Base-by-base conservation (phyloP, 495 filamentous ascomycete species). In the Pyronema omphalodes region DNA sequence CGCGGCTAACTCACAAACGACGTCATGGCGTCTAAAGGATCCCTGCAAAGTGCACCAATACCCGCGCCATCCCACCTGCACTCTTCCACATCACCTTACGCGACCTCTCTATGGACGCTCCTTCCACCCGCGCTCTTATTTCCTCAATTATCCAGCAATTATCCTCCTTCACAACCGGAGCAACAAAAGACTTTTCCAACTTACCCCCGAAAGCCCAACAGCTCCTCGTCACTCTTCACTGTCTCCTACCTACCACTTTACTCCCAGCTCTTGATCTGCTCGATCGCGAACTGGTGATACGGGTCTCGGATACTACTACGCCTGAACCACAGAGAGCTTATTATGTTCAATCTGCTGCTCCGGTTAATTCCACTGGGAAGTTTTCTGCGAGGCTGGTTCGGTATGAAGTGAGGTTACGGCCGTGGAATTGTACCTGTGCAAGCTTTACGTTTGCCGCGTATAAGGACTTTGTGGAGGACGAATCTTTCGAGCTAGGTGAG, bases 361-460 rank as follows among this genome's bases (percentile, higher is more conserved):
- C 47, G 23, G 7, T n/a, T 17, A 9, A 1, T 47, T 18, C 44
- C 2, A 11, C 44, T 47, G 14, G 12, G 17, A 47, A 47, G n/a
- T 47, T 18, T 11, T 47, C 44, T 3, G 19, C 39, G 1, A 1
- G 7, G 37, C 23, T 5, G 5, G 5, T 29, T 29, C 62, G 60
- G 58, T 93, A 94, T 67, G 74, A 83, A 59, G 84, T 93, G 19
- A 74, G 78, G 7, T 70, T 84, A 6, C 54, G 61, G 2, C 81
- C 84, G n/a, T 95, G 88, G 88, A 86, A 84, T 63, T 95, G 88
- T 65, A 83, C 77, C 8, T 95, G 88, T 71, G 81, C 85, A 1
- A 79, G 79, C 3, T 95, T 93, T 63, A 74, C 82, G 0, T 81
- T 89, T 55, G 70, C 77, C 34, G 74, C 77, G 39, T 85, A 14